Percentiles rank a stretch among this genome's conserved stretches.
phyloP scores from a whole-genome alignment of 305 asterid genomes.

The Fraxinus floribunda region DNA sequence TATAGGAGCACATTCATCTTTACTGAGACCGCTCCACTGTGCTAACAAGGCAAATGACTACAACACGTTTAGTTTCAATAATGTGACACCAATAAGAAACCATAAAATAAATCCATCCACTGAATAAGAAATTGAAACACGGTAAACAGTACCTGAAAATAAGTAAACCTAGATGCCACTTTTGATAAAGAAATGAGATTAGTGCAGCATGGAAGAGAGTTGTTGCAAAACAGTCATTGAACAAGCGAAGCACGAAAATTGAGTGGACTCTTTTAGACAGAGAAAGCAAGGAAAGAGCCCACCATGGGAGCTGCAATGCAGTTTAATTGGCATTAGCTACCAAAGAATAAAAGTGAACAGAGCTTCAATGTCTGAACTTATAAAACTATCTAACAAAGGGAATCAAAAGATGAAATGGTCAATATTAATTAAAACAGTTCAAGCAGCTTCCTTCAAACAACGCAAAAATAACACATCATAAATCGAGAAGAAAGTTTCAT shows the following conservation, averaged over 20 bases:
- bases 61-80: constrained; percentile 40
- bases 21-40: constrained; percentile 91
- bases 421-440: not conserved
- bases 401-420: not conserved
- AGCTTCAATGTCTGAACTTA: not conserved
- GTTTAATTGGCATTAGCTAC: constrained; percentile 11
- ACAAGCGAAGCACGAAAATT: constrained; percentile 88
- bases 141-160: constrained; percentile 68
- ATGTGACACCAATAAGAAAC: constrained; percentile 23
- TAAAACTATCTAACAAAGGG: not conserved
- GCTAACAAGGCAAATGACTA: constrained; percentile 51
- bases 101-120: constrained; percentile 12
- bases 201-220: constrained; percentile 78
- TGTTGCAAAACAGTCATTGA: constrained; percentile 95
- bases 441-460: not conserved
- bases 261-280: constrained; percentile 89
- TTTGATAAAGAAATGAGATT: constrained; percentile 67
- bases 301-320: constrained; percentile 87
- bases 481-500: constrained; percentile 29
- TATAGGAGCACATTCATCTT: constrained; percentile 94
- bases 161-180: constrained; percentile 92
- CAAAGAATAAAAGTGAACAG: not conserved
- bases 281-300: constrained; percentile 83
- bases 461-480: constrained; percentile 1
- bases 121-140: not conserved